These are phyloP conservation scores for Colletotrichum sp. DNA, from an alignment of 2,329 filamentous ascomycete species.

Conservation along the genomic window DNA sequence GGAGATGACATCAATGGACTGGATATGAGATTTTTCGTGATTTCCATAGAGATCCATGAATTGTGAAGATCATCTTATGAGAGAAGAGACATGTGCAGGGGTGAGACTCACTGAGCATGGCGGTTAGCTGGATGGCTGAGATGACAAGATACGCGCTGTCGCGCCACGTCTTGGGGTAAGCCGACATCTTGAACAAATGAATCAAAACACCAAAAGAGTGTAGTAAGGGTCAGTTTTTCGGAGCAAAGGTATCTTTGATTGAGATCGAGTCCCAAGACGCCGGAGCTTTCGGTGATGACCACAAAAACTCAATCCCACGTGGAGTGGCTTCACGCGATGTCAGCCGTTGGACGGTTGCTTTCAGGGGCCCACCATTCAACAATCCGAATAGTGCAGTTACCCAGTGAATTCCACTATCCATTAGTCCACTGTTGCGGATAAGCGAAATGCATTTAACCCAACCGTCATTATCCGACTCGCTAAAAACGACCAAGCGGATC, in stretches of 20 bases:
- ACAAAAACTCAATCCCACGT: not conserved
- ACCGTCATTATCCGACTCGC: not conserved
- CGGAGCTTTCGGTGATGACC: not conserved
- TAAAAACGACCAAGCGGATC: not conserved
- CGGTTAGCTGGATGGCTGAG: constrained; percentile 32
- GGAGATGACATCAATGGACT: not conserved
- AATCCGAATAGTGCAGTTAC: rapidly evolving
- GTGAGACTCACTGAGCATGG: constrained; percentile 23
- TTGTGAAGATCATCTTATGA: not conserved
- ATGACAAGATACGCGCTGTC: constrained; percentile 41
- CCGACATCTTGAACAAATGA: not conserved
- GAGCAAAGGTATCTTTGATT: not conserved
- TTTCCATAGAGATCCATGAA: not conserved
- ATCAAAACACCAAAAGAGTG: not conserved
- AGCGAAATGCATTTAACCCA: not conserved
- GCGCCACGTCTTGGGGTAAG: constrained; percentile 22
- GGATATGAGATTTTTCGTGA: not conserved
- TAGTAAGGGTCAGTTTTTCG: rapidly evolving
- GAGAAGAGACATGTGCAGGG: not conserved
- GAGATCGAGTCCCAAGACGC: not conserved
- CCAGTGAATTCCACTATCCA: not conserved
- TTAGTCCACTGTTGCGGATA: rapidly evolving
- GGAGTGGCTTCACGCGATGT: not conserved
- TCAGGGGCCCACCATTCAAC: not conserved
- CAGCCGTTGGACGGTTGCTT: not conserved